Base-by-base conservation (phyloP, 2,329 filamentous ascomycete genomes). In the Colletotrichum falcatum region DNA sequence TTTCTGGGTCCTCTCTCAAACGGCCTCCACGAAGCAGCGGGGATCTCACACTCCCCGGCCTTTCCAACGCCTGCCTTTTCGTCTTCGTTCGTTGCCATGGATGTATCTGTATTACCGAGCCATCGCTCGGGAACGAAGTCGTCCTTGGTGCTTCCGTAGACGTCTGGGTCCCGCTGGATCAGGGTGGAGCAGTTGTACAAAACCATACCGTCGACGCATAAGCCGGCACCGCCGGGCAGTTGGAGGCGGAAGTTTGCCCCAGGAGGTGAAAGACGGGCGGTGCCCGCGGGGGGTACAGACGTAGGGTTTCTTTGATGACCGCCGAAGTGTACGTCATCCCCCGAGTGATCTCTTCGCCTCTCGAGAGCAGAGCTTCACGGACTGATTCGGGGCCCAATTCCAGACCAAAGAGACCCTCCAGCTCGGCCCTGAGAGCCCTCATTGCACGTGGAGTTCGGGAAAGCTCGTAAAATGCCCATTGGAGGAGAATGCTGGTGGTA, bases 1-100 rank as follows among this genome's bases (percentile, higher is more conserved):
- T 83, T 85, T 16, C 87, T 76, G 3, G 83, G 83, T 0, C 87
- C 87, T 65, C 84, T 80, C 73, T 86, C 84, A 73, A 89, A 90
- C 0, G 87, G 82, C 12, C 87, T 79, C 81, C 83, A 89, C 0
- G 86, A 84, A 64, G 83, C 81, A 51, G 71, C 74, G 74, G 75
- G 72, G 6, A 72, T 71, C 20, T 62, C 67, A 37, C 39, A 42
- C 30, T 65, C 68, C 2, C 49, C 61, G 5, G 63, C 64, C n/a
- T 63, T 55, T 2, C 39, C 35, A 12, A 61, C n/a, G 5, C 62
- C 63, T 14, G 18, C 39, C 20, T 71, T 65, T 30, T 71, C 72
- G 1, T 72, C 65, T 8, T 63, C 54, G 46, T 73, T 75, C 37
- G 66, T 72, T 18, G 73, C 72, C 69, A 67, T 72, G 44, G 73